Evolutionary conservation across 495 filamentous ascomycete species (phyloP).

Genomic region (Xylaria palmicola): DNA sequence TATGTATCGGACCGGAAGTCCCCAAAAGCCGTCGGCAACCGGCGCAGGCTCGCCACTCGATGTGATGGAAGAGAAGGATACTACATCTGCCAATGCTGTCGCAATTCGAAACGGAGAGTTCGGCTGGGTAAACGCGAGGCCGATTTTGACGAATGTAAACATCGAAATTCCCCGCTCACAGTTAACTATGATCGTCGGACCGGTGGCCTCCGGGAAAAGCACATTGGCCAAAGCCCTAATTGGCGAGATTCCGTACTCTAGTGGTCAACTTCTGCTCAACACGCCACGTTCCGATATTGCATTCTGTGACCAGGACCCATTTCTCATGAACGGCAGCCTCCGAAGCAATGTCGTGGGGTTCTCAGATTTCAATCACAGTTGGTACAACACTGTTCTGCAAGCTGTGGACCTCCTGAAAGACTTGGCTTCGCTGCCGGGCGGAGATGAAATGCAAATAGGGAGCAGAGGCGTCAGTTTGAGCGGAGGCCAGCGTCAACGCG

Average conservation of each 20-base stretch:
- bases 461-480: slow-evolving; percentile 63
- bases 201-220: slow-evolving; percentile 52
- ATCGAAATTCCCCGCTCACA: too few relatives aligned
- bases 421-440: slow-evolving; percentile 51
- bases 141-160: too few relatives aligned
- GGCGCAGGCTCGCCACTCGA: too few relatives aligned
- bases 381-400: slow-evolving; percentile 60
- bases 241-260: slow-evolving; percentile 45
- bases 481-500: slow-evolving; percentile 66
- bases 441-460: slow-evolving; percentile 60
- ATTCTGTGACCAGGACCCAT: slow-evolving; percentile 38
- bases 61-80: too few relatives aligned
- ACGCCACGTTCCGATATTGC: too few relatives aligned
- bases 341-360: slow-evolving; percentile 56
- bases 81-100: too few relatives aligned
- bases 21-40: too few relatives aligned
- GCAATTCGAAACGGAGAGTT: background rate
- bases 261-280: too few relatives aligned
- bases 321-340: slow-evolving; percentile 59
- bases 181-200: slow-evolving; percentile 45
- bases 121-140: slow-evolving; percentile 4
- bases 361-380: slow-evolving; percentile 51
- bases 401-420: slow-evolving; percentile 59
- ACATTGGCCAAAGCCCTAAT: slow-evolving; percentile 50
- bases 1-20: too few relatives aligned